These are phyloP conservation scores for Kluyveromyces marxianus DNA, from an alignment of 1,139 yeast genomes.

Conservation along the genomic window DNA sequence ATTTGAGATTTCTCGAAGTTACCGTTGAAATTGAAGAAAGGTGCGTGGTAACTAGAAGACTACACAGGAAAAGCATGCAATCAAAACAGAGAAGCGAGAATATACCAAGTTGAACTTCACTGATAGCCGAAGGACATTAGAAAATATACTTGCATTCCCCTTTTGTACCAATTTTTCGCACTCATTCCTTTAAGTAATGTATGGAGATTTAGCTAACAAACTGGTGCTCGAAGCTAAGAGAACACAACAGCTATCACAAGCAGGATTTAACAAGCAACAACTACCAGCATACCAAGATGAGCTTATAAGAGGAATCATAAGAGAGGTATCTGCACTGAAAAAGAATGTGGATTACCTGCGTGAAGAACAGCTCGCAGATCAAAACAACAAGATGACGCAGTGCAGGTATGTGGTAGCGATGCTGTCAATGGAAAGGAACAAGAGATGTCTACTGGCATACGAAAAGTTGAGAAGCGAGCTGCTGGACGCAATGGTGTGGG, in stretches of 20 bases:
- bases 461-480: conserved; percentile 63
- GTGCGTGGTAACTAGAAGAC: too few relatives aligned
- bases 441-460: conserved; percentile 81
- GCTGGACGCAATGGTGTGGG: conserved; percentile 70
- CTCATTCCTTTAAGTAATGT: conserved; percentile 41
- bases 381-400: conserved; percentile 43
- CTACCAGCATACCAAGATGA: conserved; percentile 73
- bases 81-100: too few relatives aligned
- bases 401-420: conserved; percentile 80
- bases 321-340: conserved; percentile 53
- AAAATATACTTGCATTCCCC: background rate
- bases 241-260: conserved; percentile 50
- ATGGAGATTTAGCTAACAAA: conserved; percentile 82
- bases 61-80: too few relatives aligned
- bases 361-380: conserved; percentile 25
- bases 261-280: conserved; percentile 19
- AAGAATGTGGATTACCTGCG: conserved; percentile 33
- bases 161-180: background rate
- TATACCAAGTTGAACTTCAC: too few relatives aligned
- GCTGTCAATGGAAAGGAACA: conserved; percentile 76
- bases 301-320: conserved; percentile 50
- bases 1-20: too few relatives aligned
- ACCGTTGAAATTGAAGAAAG: too few relatives aligned
- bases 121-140: background rate
- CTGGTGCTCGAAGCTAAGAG: conserved; percentile 80